phyloP scores from a whole-genome alignment of 768 basidiomycete genomes.

The Chlorophyllum brunneum region DNA sequence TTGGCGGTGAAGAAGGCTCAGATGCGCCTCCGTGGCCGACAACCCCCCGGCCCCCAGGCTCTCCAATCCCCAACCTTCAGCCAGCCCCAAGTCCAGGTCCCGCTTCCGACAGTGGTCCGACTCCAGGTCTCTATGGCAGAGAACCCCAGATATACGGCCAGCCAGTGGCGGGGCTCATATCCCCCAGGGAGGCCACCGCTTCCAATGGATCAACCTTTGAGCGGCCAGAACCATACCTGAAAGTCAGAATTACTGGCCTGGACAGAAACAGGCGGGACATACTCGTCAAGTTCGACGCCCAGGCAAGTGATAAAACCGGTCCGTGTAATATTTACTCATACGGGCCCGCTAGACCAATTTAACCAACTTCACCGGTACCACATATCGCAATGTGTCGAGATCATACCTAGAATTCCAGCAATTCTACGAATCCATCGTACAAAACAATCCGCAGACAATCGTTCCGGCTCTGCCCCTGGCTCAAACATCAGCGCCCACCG shows the following conservation, averaged over 20 bases:
- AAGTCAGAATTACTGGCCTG: conserved; percentile 84
- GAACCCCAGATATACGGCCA: conserved; percentile 87
- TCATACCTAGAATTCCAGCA: conserved; percentile 94
- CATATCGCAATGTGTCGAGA: conserved; percentile 91
- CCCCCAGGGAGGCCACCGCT: conserved; percentile 60
- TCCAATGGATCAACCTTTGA: conserved; percentile 73
- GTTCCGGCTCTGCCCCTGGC: conserved; percentile 94
- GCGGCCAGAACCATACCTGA: conserved; percentile 77
- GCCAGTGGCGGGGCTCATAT: conserved; percentile 79
- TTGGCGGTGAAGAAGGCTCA: conserved; percentile 44
- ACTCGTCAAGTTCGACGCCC: conserved; percentile 90
- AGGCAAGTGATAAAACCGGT: conserved; percentile 51
- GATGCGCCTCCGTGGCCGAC: conserved; percentile 73
- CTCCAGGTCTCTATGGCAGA: conserved; percentile 64
- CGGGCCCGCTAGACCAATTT: conserved; percentile 73
- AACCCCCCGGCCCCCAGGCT: conserved; percentile 69
- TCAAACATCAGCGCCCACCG: conserved; percentile 93
- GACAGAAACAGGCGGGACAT: conserved; percentile 96
- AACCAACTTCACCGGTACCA: conserved; percentile 82
- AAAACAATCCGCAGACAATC: conserved; percentile 94
- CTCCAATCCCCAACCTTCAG: conserved; percentile 68
- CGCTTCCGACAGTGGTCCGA: conserved; percentile 48
- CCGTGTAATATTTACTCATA: neutral
- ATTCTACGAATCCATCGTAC: conserved; percentile 86
- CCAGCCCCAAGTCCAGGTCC: conserved; percentile 53